Conservation (phyloP, 192 early-diverging fungal species). For the Coemansia brasiliensis region DNA sequence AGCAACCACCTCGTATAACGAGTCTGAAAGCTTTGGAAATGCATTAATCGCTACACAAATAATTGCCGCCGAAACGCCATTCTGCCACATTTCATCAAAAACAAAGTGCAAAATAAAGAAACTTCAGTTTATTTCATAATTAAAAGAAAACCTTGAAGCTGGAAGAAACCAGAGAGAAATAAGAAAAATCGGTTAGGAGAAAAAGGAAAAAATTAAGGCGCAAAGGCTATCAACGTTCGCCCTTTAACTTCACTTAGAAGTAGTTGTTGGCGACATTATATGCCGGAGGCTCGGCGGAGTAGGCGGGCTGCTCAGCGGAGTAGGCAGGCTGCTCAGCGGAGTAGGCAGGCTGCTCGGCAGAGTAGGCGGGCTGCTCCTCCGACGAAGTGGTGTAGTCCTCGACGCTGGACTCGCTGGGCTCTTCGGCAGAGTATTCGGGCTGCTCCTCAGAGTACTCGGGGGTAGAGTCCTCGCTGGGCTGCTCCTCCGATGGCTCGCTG, state of each 20-base stretch:
- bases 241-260: slow-evolving; percentile 32
- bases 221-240: slow-evolving; percentile 10
- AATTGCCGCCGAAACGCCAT: slow-evolving; percentile 14
- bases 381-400: slow-evolving; percentile 10
- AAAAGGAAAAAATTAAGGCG: slow-evolving; percentile 30
- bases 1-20: slow-evolving; percentile 1
- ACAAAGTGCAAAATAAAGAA: not conserved
- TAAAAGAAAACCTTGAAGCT: too few species aligned
- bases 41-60: slow-evolving; percentile 40
- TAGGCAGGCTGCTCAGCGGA: slow-evolving; percentile 9
- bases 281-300: slow-evolving; percentile 13
- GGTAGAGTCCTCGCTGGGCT: not conserved
- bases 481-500: slow-evolving; percentile 1
- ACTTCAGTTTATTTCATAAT: not conserved
- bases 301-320: slow-evolving; percentile 12
- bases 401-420: slow-evolving; percentile 8
- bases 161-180: too few species aligned
- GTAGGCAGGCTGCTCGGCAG: not conserved
- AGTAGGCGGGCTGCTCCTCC: not conserved
- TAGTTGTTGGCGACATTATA: slow-evolving; percentile 30
- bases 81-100: slow-evolving; percentile 3
- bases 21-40: slow-evolving; percentile 17
- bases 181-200: slow-evolving; percentile 3
- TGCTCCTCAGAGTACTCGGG: slow-evolving; percentile 9
- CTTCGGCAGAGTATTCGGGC: slow-evolving; percentile 11